Evolutionary conservation across 768 basidiomycete genomes (phyloP), one percentile per base, ranked within the genome.

Genomic region (Cytidiella melzeri): DNA sequence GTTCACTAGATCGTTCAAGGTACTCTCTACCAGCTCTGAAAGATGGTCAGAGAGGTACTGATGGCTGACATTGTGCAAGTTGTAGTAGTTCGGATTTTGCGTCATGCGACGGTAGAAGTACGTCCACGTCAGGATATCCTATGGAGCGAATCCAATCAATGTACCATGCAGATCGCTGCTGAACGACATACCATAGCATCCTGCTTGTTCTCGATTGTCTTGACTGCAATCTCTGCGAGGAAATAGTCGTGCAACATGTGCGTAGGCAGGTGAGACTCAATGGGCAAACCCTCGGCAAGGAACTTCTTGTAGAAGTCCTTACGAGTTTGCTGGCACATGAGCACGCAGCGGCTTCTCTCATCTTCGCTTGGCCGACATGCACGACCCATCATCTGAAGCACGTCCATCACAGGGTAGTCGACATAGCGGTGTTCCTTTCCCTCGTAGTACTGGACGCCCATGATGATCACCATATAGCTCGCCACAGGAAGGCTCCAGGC

Each of bases 221-320:
- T 95, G 37, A 97, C 93, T 7, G 94, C 94, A 55, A 98, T 96
- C 67, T 98, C 96, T 0, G 95, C 92, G 44, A 97, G 77, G 81
- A 98, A 97, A 66, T 96, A 96, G 63, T 98, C 96, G 59, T 97
- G 95, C 1, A 99, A 70, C 50, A 87, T 71, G 63, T 92, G 86
- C 0, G 90, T 92, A 1, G 94, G 84, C 3, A 98, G 70, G 64
- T 95, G 92, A 0, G 91, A 94, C 65, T 99, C 96, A 55, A 98
- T 96, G 5, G 95, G 96, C 23, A 99, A 70, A n/a, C 95, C 96
- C 64, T 98, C 94, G 1, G 85, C 84, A 44, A 99, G 66, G 80
- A 98, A 98, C 67, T 97, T 98, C 71, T 93, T 95, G 77, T 94
- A 98, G 68, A 98, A 99, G 64, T 98, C 95, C 67, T 98, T 99